phyloP scores from a whole-genome alignment of 768 basidiomycete genomes.

The Heimioporus sp. region DNA sequence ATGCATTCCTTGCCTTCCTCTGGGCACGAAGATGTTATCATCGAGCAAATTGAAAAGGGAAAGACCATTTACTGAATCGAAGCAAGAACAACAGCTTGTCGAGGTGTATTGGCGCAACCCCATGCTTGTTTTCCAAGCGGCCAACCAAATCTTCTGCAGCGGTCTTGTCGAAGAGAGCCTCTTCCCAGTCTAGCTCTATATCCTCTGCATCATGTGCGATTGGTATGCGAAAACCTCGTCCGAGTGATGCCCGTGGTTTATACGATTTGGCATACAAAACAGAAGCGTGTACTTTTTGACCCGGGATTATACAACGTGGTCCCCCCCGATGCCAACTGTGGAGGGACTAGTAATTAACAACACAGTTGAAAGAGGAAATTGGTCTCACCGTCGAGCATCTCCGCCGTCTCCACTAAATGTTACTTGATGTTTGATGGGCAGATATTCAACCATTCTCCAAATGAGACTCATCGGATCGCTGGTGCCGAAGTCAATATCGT shows the following conservation, averaged over 20 bases:
- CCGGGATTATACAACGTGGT: conserved; percentile 25
- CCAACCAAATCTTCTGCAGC: conserved; percentile 11
- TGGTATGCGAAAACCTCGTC: conserved; percentile 24
- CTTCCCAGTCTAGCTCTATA: conserved; percentile 17
- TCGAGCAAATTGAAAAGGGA: too few species aligned
- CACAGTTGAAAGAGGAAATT: background rate
- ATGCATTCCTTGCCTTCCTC: too few species aligned
- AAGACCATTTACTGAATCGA: too few species aligned
- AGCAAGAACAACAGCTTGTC: conserved; percentile 15
- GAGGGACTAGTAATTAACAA: background rate
- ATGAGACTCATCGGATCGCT: conserved; percentile 18
- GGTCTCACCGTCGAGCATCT: conserved; percentile 15
- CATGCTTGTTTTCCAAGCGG: conserved; percentile 6
- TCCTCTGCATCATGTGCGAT: background rate
- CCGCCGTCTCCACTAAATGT: conserved; percentile 19
- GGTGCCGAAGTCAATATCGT: conserved; percentile 21
- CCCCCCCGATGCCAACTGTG: conserved; percentile 13
- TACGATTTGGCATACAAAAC: conserved; percentile 21
- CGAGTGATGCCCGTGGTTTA: conserved; percentile 14
- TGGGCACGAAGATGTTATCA: too few species aligned
- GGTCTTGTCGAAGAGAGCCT: conserved; percentile 15
- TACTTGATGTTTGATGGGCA: conserved; percentile 27
- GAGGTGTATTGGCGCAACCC: conserved; percentile 10
- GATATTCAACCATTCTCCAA: conserved; percentile 16
- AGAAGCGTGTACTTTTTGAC: conserved; percentile 26